Evolutionary conservation across 148 eudicot species (phyloP), one percentile per base, ranked within the genome.

Genomic region (Talinum fruticosum): DNA sequence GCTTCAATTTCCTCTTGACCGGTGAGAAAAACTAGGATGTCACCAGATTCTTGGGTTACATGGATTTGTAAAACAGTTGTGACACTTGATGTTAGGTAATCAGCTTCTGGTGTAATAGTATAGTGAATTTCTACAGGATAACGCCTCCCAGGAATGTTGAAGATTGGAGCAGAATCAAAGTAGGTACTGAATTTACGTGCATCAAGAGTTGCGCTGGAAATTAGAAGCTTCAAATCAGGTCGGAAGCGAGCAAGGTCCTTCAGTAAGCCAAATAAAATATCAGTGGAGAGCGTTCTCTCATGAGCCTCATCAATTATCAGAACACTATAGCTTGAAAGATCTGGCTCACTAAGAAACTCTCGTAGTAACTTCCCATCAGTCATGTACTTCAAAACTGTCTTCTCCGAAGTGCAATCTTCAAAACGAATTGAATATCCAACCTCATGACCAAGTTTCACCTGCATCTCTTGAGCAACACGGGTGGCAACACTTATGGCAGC

Each of bases 161-260:
- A 88, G 44, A 90, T 88, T 35, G 93, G 93, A 62, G 93, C 91
- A 67, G 80, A 83, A 82, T 90, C 93, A 67, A 90, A 90, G 81
- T 88, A 90, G 77, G 88, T 91, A 84, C 93, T 90, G 69, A 90
- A 90, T 79, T 88, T 90, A 69, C 86, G 88, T 8, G 93, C 91
- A 83, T 90, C 91, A 32, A 90, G 89, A 36, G 91, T 90, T 54
- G 93, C 93, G 79, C 93, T 90, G n/a, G 93, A 88, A 67, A 90
- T 88, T 8, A 90, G 91, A 80, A 90, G 73, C 87, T 90, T 90
- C 74, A 90, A 84, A 76, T 88, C 91, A 5, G 91, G 88, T 51
- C 93, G 85, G 62, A 86, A 90, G 61, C 89, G 91, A 71, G 91
- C 77, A 83, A 90, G 88, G 79, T 90, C 93, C 91, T 90, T 90